phyloP scores from a whole-genome alignment of 805 yeast species.

The Nakazawaea pomicola region DNA sequence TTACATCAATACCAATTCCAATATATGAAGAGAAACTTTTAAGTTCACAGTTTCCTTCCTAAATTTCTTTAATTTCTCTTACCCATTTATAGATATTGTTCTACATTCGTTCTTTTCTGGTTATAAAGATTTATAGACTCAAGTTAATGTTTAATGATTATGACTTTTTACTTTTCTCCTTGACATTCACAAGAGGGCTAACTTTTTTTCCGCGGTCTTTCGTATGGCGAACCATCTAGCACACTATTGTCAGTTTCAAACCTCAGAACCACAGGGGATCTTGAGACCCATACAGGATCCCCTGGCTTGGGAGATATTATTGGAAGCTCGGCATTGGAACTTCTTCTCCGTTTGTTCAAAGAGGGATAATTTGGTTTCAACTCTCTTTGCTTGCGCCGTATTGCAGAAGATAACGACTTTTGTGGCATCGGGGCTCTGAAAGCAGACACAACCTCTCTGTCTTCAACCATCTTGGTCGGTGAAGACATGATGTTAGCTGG shows the following conservation, averaged over 20 bases:
- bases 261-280: conserved; percentile 4
- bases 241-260: not conserved
- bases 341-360: not conserved
- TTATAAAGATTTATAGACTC: not conserved
- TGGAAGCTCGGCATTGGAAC: not conserved
- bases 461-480: not conserved
- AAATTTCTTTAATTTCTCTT: no score
- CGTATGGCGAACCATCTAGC: not conserved
- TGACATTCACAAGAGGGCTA: not conserved
- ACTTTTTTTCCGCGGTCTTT: not conserved
- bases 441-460: not conserved
- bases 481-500: conserved; percentile 4
- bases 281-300: conserved; percentile 1
- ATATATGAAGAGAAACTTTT: conserved; percentile 12
- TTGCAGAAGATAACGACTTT: conserved; percentile 4
- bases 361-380: conserved; percentile 1
- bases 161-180: not conserved
- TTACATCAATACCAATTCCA: conserved; percentile 5
- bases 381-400: conserved; percentile 7
- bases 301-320: conserved; percentile 6
- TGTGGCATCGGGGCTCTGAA: not conserved
- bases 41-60: not conserved
- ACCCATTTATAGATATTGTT: not conserved
- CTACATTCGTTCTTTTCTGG: not conserved
- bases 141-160: no score